phyloP scores from a whole-genome alignment of 371 early-diverging fungal species.

The Mortierella sp. region DNA sequence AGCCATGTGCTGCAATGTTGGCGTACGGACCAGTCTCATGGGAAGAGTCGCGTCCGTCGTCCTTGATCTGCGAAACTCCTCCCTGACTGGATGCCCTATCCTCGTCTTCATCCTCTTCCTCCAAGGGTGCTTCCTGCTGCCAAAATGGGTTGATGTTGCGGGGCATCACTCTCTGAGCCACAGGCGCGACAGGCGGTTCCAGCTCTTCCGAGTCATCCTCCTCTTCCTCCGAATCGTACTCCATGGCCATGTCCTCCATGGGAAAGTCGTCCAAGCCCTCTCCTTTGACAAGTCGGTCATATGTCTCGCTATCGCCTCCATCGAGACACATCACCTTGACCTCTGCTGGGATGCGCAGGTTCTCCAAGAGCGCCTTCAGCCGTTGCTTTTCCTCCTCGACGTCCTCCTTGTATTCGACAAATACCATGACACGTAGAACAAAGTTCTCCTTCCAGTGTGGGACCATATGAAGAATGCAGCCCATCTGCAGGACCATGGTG shows the following conservation, averaged over 20 bases:
- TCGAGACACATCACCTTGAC: slow-evolving; percentile 66
- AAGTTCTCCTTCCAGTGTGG: slow-evolving; percentile 67
- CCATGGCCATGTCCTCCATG: slow-evolving; percentile 1
- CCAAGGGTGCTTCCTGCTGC: slow-evolving; percentile 25
- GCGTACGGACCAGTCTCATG: slow-evolving; percentile 39
- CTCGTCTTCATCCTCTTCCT: slow-evolving; percentile 16
- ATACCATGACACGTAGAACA: slow-evolving; percentile 68
- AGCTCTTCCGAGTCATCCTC: not conserved
- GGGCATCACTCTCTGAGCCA: slow-evolving; percentile 15
- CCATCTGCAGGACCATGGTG: slow-evolving; percentile 79
- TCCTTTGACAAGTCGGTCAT: slow-evolving; percentile 54
- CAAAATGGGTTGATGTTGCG: slow-evolving; percentile 34
- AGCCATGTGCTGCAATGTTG: not conserved
- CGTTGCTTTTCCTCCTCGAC: slow-evolving; percentile 64
- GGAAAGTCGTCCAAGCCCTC: slow-evolving; percentile 10
- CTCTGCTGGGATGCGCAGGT: slow-evolving; percentile 69
- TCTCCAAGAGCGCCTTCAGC: slow-evolving; percentile 62
- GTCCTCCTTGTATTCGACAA: slow-evolving; percentile 69
- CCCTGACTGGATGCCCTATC: not conserved
- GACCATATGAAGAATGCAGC: slow-evolving; percentile 75
- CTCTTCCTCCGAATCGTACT: slow-evolving; percentile 13
- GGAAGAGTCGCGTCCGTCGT: slow-evolving; percentile 26
- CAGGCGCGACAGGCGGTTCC: slow-evolving; percentile 11
- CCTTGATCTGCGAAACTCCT: not conserved
- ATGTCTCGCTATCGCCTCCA: slow-evolving; percentile 57